These are phyloP conservation scores for Ceratocystis lukuohia DNA, from an alignment of 2,329 filamentous ascomycete species.

Conservation along the genomic window DNA sequence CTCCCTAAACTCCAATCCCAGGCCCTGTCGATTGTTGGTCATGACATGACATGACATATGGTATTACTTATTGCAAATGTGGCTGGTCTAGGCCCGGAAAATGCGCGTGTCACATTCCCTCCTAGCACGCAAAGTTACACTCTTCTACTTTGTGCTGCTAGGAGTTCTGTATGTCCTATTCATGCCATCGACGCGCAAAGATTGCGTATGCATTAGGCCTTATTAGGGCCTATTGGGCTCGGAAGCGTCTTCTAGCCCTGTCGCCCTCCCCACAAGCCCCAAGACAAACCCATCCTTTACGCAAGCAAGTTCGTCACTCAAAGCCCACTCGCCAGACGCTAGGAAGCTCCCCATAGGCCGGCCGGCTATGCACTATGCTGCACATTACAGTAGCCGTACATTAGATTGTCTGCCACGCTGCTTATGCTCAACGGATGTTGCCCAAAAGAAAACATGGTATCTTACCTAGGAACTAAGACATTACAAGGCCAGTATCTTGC, in stretches of 20 bases:
- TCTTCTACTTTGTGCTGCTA: not conserved
- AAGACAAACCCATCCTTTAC: not conserved
- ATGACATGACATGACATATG: too few relatives aligned
- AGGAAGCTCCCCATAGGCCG: not conserved
- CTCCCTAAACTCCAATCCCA: too few relatives aligned
- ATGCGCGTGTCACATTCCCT: not conserved
- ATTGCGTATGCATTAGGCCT: slow-evolving; percentile 1
- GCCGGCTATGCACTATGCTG: not conserved
- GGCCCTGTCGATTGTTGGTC: too few relatives aligned
- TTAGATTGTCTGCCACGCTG: not conserved
- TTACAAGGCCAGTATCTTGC: not conserved
- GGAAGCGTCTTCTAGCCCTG: not conserved
- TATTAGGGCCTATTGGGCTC: not conserved
- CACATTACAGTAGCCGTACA: not conserved
- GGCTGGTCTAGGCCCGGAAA: not conserved
- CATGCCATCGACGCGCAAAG: not conserved
- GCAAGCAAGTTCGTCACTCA: not conserved
- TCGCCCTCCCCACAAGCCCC: too few relatives aligned
- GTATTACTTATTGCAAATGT: not conserved
- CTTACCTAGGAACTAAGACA: not conserved
- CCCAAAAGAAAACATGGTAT: not conserved
- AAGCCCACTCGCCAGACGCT: not conserved
- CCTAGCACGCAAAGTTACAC: not conserved
- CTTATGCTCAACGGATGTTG: not conserved
- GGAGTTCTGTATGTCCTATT: not conserved